phyloP scores from a whole-genome alignment of 768 basidiomycete species.

The button mushroom (Agaricus bisporus) region DNA sequence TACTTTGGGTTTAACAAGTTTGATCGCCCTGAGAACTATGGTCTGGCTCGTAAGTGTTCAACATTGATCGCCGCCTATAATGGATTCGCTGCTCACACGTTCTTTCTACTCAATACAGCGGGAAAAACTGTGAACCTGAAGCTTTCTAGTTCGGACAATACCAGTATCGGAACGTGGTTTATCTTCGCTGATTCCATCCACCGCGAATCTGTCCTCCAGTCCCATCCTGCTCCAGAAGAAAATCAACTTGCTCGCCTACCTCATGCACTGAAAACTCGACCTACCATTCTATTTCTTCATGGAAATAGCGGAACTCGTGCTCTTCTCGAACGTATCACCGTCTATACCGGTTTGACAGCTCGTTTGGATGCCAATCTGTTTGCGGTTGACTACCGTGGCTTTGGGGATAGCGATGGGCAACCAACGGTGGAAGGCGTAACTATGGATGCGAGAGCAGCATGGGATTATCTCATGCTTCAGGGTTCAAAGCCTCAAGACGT shows the following conservation, averaged over 20 bases:
- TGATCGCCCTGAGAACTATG: slow-evolving; percentile 33
- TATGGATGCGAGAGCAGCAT: slow-evolving; percentile 54
- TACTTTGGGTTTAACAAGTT: slow-evolving; percentile 30
- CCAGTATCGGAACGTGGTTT: slow-evolving; percentile 63
- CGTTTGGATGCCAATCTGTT: slow-evolving; percentile 55
- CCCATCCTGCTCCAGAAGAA: slow-evolving; percentile 13
- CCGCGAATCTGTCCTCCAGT: slow-evolving; percentile 24
- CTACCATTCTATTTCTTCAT: slow-evolving; percentile 67
- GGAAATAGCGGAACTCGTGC: slow-evolving; percentile 70
- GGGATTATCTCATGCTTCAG: slow-evolving; percentile 52
- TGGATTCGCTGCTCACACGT: background rate
- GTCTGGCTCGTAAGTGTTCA: slow-evolving; percentile 31
- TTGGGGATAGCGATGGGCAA: slow-evolving; percentile 60
- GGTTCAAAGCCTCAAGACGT: slow-evolving; percentile 46
- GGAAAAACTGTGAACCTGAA: slow-evolving; percentile 55
- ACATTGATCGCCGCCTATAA: background rate
- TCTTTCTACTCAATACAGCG: slow-evolving; percentile 27
- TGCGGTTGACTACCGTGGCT: slow-evolving; percentile 71
- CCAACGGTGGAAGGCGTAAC: slow-evolving; percentile 58
- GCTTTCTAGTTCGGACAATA: slow-evolving; percentile 58
- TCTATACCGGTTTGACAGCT: slow-evolving; percentile 45
- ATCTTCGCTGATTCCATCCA: slow-evolving; percentile 49
- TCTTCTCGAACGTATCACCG: slow-evolving; percentile 39
- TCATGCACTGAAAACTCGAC: slow-evolving; percentile 26
- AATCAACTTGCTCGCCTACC: slow-evolving; percentile 27